Conservation (phyloP, 345 rosid species). For the Litchi chinensis region DNA sequence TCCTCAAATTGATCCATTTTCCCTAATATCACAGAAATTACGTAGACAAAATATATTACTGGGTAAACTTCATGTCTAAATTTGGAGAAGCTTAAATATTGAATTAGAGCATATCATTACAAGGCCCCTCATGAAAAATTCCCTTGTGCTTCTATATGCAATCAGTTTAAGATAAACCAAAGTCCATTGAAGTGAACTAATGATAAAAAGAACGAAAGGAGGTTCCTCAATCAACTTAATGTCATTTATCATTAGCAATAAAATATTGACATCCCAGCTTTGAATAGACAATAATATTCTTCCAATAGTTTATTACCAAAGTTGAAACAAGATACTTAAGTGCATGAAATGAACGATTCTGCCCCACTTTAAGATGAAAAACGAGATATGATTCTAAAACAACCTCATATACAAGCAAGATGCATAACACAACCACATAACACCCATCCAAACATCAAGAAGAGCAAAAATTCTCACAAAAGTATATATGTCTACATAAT, state of each 20-base stretch:
- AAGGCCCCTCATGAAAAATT: not conserved
- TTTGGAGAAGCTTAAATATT: not conserved
- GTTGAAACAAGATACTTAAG: not conserved
- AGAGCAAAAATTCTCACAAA: not conserved
- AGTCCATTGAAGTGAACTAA: not conserved
- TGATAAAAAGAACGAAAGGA: not conserved
- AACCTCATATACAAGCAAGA: not conserved
- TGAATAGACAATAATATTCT: conserved; percentile 4
- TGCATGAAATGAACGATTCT: not conserved
- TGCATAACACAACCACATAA: not conserved
- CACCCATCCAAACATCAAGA: not conserved
- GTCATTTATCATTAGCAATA: not conserved
- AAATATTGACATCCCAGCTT: not conserved
- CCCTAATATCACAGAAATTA: not conserved
- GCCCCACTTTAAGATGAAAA: not conserved
- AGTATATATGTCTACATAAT: not conserved
- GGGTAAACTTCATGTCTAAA: not conserved
- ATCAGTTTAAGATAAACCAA: not conserved
- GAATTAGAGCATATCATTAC: not conserved
- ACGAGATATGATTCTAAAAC: not conserved
- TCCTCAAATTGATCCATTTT: not conserved
- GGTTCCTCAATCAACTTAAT: not conserved
- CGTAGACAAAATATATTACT: not conserved
- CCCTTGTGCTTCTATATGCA: not conserved
- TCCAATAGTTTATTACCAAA: not conserved